phyloP scores from a whole-genome alignment of 768 basidiomycete genomes.

The Agrocybe praecox region DNA sequence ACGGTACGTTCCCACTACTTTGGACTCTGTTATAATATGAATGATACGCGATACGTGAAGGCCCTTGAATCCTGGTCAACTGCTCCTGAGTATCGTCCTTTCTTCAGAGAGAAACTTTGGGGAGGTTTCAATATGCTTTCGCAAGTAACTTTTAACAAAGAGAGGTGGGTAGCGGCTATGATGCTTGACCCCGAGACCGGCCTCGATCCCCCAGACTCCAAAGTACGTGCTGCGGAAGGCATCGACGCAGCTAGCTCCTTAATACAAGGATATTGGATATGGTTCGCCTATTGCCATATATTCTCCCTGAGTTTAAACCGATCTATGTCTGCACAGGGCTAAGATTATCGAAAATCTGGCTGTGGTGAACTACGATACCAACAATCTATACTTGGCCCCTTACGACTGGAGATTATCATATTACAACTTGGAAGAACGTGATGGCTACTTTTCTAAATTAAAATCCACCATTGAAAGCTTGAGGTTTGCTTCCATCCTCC shows the following conservation, averaged over 20 bases:
- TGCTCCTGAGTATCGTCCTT: constrained; percentile 76
- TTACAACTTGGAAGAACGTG: constrained; percentile 90
- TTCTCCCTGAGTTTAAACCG: background rate
- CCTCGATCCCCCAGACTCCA: constrained; percentile 82
- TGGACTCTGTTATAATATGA: background rate
- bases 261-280: constrained; percentile 94
- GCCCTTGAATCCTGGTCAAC: constrained; percentile 96
- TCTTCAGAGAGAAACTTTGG: constrained; percentile 91
- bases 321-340: constrained; percentile 49
- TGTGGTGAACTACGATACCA: constrained; percentile 90
- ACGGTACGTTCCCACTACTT: constrained; percentile 51
- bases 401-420: constrained; percentile 93
- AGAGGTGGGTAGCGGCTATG: constrained; percentile 89
- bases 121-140: constrained; percentile 83
- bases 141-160: constrained; percentile 80
- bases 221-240: constrained; percentile 91
- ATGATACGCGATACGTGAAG: constrained; percentile 31
- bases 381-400: constrained; percentile 80
- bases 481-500: constrained; percentile 43
- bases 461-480: constrained; percentile 83
- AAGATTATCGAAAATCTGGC: constrained; percentile 96
- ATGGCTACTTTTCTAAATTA: constrained; percentile 85
- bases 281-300: constrained; percentile 42
- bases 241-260: constrained; percentile 88
- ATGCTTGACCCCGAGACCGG: constrained; percentile 92